Percentiles rank a stretch among this genome's conserved stretches.
phyloP scores from a whole-genome alignment of 768 basidiomycete genomes.

The Hygrocybe punicea region DNA sequence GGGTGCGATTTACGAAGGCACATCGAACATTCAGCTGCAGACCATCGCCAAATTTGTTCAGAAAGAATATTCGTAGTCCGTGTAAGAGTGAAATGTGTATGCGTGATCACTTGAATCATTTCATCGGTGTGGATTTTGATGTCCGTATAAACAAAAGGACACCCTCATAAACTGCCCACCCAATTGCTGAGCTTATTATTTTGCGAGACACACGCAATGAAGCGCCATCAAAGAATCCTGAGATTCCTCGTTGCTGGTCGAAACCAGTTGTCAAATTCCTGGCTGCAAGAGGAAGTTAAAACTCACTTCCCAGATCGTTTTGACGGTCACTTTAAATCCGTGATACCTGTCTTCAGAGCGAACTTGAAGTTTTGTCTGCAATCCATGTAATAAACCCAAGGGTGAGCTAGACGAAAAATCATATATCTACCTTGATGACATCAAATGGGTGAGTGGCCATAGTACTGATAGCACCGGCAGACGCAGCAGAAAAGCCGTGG shows the following conservation, averaged over 20 bases:
- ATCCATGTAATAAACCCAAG: not conserved
- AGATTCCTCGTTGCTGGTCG: conserved; percentile 68
- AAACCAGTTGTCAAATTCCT: not conserved
- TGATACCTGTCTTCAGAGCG: conserved; percentile 74
- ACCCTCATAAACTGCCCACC: conserved; percentile 89
- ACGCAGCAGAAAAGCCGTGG: conserved; percentile 67
- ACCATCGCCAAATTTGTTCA: conserved; percentile 93
- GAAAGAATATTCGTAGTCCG: conserved; percentile 66
- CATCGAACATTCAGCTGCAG: conserved; percentile 96
- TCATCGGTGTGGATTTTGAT: not conserved
- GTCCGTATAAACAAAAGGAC: conserved; percentile 43
- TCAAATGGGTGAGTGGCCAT: conserved; percentile 90
- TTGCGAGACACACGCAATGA: conserved; percentile 82
- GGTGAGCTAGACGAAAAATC: not conserved
- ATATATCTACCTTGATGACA: conserved; percentile 70
- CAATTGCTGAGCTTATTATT: conserved; percentile 83
- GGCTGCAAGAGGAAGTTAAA: not conserved
- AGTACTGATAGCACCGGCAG: conserved; percentile 82
- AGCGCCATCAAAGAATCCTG: conserved; percentile 84
- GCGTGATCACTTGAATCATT: not conserved
- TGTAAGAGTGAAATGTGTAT: not conserved
- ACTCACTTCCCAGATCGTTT: conserved; percentile 66
- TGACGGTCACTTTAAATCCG: conserved; percentile 60
- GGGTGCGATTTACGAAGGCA: conserved; percentile 93
- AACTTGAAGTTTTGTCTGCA: conserved; percentile 88